Evolutionary conservation across 176 grass and related monocot species (phyloP), one percentile per base, ranked within the genome.

Genomic region (Oryza meyeriana): DNA sequence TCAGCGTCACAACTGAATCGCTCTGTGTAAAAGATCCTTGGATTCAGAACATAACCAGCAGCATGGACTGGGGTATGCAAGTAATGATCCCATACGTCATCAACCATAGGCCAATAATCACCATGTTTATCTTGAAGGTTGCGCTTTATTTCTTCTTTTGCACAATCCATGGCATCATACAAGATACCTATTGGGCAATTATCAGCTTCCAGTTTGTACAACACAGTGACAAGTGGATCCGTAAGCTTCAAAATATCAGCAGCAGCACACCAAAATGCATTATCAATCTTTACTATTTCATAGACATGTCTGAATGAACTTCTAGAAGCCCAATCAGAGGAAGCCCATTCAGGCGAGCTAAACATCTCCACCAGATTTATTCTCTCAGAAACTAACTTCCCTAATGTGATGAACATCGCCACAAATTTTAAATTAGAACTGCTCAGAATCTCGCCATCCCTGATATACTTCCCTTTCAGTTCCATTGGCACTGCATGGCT

Each of bases 61-160:
- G 84, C 87, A 77, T 98, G 95, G 68, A 95, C 57, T 27, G 90
- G 85, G 65, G 81, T 91, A 65, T 98, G 88, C 66, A 98, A 79
- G 85, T 90, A 88, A 52, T 84, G 25, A 33, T 94, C 82, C 92
- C 95, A 98, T 50, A 95, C 85, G 33, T 70, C 33, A 35, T 98
- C 92, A 82, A 95, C 45, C 81, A 85, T 20, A 74, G 17, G 14
- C 92, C 92, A 95, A 82, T 69, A 82, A 34, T 26, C 77, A 26
- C 11, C 72, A 86, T 89, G 82, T 26, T 91, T 70, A 62, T 64
- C 44, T 14, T 72, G 67, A 72, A 98, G 47, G 75, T 87, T 85
- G 11, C 0, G 25, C 64, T 81, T 84, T 66, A 98, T 91, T 12
- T 71, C 41, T 85, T 98, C 92, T 66, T 98, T 98, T 44, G 95